phyloP scores from a whole-genome alignment of 2,329 filamentous ascomycete species.

The Beauveria sp. region DNA sequence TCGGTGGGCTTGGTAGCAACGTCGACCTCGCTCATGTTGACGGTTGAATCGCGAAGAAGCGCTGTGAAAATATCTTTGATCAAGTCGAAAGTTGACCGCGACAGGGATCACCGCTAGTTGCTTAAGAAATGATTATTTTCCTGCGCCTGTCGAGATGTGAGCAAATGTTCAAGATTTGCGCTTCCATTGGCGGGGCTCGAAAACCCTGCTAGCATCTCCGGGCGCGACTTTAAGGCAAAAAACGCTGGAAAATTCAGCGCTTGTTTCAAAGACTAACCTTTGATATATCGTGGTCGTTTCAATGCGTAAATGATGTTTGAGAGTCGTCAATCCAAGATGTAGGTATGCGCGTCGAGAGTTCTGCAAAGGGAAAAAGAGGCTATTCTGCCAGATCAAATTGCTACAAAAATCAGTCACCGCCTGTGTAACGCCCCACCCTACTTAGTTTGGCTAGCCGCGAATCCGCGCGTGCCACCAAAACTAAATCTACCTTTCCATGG shows the following conservation, averaged over 20 bases:
- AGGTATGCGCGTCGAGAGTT: neutral
- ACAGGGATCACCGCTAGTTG: neutral
- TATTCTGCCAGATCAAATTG: slow-evolving; percentile 7
- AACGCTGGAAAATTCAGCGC: neutral
- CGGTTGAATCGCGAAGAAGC: neutral
- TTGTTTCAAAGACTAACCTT: neutral
- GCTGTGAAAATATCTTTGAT: neutral
- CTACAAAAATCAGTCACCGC: slow-evolving; percentile 1
- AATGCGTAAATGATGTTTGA: neutral
- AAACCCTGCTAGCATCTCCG: neutral
- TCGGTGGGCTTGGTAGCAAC: slow-evolving; percentile 27
- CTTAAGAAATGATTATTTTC: neutral
- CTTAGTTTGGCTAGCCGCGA: neutral
- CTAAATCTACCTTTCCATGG: too few species aligned
- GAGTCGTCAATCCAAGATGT: neutral
- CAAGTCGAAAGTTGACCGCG: neutral
- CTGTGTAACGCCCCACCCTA: neutral
- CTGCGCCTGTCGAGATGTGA: neutral
- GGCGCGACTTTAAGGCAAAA: neutral
- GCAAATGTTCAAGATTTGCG: slow-evolving; percentile 9
- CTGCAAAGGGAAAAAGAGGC: slow-evolving; percentile 3
- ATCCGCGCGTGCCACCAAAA: neutral
- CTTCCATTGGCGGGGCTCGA: slow-evolving; percentile 2
- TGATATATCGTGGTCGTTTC: neutral
- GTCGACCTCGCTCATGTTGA: slow-evolving; percentile 13